A percentile compares a stretch with the other conserved stretches of the same genome.
Evolutionary conservation across 1,284 basidiomycete genomes (phyloP).

Genomic region (Athelia psychrophila): DNA sequence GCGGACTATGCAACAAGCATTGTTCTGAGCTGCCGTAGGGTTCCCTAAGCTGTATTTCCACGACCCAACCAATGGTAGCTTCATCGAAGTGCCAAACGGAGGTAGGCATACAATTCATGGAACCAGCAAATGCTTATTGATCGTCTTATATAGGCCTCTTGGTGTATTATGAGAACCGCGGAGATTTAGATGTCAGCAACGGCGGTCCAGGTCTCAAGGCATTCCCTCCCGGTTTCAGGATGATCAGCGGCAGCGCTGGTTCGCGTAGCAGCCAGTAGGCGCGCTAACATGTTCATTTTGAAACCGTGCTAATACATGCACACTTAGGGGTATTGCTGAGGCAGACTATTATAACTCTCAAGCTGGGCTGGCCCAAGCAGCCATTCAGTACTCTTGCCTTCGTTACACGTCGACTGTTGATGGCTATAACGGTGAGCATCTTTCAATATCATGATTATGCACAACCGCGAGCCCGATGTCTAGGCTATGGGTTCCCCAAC

Average conservation of each 20-base stretch:
- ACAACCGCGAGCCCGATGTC: too few relatives aligned
- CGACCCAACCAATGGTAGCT: slow-evolving; percentile 31
- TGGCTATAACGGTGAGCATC: slow-evolving; percentile 23
- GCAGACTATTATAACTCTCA: slow-evolving; percentile 27
- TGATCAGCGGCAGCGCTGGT: slow-evolving; percentile 38
- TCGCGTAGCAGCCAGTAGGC: slow-evolving; percentile 33
- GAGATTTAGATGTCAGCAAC: slow-evolving; percentile 30
- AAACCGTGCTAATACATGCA: too few relatives aligned
- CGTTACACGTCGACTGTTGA: slow-evolving; percentile 24
- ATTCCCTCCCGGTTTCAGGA: slow-evolving; percentile 43
- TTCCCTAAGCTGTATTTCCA: slow-evolving; percentile 41
- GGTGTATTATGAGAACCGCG: slow-evolving; percentile 42
- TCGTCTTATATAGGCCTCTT: slow-evolving; percentile 25
- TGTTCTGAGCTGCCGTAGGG: slow-evolving; percentile 24
- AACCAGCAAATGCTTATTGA: neutral
- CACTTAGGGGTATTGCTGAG: slow-evolving; percentile 11
- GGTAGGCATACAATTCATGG: slow-evolving; percentile 15
- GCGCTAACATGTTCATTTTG: neutral
- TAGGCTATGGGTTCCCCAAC: slow-evolving; percentile 31
- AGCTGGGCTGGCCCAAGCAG: slow-evolving; percentile 36
- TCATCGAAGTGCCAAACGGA: slow-evolving; percentile 33
- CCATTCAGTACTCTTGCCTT: slow-evolving; percentile 40
- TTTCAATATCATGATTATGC: neutral
- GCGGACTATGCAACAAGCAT: neutral
- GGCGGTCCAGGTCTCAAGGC: slow-evolving; percentile 37